Base-by-base conservation (phyloP, 495 filamentous ascomycete species). In the Copromyces sp. region DNA sequence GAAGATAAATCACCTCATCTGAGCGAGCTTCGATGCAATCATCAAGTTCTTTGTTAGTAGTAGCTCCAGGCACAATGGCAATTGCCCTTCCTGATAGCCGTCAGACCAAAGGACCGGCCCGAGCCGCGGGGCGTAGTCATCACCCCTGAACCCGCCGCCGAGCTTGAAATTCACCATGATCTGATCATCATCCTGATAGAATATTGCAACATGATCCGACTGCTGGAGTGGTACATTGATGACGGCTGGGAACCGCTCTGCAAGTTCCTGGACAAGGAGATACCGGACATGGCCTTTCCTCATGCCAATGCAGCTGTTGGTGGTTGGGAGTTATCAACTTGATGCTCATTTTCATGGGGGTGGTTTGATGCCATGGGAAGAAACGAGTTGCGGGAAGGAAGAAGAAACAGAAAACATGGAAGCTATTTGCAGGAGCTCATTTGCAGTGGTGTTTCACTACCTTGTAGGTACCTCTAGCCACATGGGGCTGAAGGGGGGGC, bases 211-310 rank as follows among this genome's bases (percentile, higher is more conserved):
- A 80, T 80, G 78, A 74, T 80, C 70, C 75, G 78, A n/a, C n/a
- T n/a, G n/a, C n/a, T n/a, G n/a, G n/a, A n/a, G n/a, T n/a, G n/a
- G n/a, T n/a, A n/a, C n/a, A n/a, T n/a, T n/a, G n/a, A n/a, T n/a
- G n/a, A n/a, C n/a, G n/a, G n/a, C 74, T 88, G 86, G 85, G 83
- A 72, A 71, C 85, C 85, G 6, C 74, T 87, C 32, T 87, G 86
- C 75, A 73, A 80, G 69, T 86, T 84, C 61, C 73, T 87, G 4
- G 83, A 77, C 3, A 84, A 82, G 68, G 80, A 82, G 1, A 71
- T 84, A 7, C 86, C 86, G 2, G 77, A 78, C 41, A 73, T 79
- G 1, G 73, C 77, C 3, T 86, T 88, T 68, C 86, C 86, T 4
- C 74, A 78, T 39, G 78, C 75, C 7, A 81, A 82, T 59, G 75